These are phyloP conservation scores for Leccinum subtestaceum DNA, from an alignment of 768 basidiomycete genomes.

Conservation along the genomic window DNA sequence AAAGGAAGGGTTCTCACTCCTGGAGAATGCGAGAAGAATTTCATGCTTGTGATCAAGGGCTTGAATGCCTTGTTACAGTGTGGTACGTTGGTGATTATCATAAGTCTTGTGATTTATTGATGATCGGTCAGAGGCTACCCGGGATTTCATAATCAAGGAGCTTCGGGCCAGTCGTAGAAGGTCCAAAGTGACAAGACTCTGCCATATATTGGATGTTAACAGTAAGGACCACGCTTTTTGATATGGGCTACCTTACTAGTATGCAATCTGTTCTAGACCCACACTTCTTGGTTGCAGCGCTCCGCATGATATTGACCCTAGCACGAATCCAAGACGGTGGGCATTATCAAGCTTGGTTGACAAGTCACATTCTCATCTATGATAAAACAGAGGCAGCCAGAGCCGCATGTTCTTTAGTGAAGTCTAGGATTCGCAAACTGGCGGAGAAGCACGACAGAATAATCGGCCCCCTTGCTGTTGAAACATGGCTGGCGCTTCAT, in stretches of 20 bases:
- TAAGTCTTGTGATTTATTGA: neutral
- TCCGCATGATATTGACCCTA: slow-evolving; percentile 17
- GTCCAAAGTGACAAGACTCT: slow-evolving; percentile 4
- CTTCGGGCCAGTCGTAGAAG: neutral
- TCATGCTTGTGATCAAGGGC: slow-evolving; percentile 22
- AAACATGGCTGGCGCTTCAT: slow-evolving; percentile 15
- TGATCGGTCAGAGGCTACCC: slow-evolving; percentile 7
- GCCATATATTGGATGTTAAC: slow-evolving; percentile 8
- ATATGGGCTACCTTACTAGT: neutral
- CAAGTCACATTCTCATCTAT: neutral
- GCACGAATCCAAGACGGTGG: slow-evolving; percentile 15
- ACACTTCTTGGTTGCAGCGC: slow-evolving; percentile 8
- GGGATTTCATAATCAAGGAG: neutral
- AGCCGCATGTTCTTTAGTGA: rapidly evolving
- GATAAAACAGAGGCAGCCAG: neutral
- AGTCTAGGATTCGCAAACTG: slow-evolving; percentile 11
- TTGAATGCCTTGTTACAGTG: slow-evolving; percentile 16
- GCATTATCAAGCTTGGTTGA: neutral
- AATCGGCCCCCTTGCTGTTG: slow-evolving; percentile 22
- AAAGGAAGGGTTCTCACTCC: neutral
- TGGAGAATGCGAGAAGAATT: neutral
- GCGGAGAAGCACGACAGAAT: slow-evolving; percentile 1
- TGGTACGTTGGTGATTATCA: slow-evolving; percentile 6
- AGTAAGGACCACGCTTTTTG: slow-evolving; percentile 1
- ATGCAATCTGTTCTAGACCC: slow-evolving; percentile 2